Evolutionary conservation across 2,329 filamentous ascomycete species (phyloP), one percentile per base, ranked within the genome.

Genomic region (Talaromyces amestolkiae): DNA sequence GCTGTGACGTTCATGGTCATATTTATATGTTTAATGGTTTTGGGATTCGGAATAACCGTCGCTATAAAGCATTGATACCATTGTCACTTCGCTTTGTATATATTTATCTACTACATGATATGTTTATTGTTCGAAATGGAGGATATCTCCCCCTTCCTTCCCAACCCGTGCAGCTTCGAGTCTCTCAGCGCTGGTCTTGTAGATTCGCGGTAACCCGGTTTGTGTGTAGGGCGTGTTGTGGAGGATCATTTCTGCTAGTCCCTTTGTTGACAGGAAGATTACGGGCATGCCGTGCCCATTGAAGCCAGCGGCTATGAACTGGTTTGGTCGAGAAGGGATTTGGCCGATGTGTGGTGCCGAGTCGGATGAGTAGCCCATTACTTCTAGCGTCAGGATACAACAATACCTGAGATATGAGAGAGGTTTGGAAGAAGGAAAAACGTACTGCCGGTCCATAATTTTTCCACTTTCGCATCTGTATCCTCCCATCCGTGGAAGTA

Each of bases 201-300:
- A 79, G 6, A 77, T 66, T 6, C 71, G 69, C 7, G 78, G 78
- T 31, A 80, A 62, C 1, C 68, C 64, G 6, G 72, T 73, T 10
- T 71, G 69, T 5, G 74, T 73, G 10, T 78, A 75, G 3, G 66
- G 61, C 27, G 69, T 70, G 31, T 69, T 69, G 3, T 72, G 70
- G 10, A 71, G 64, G 66, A 89, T 82, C 83, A 89, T 87, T n/a
- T 79, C 76, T 5, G 82, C 85, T 62, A 90, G 70, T 1, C 83
- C 87, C 69, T 84, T 83, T 0, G 86, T 86, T 27, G 83, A 84
- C 71, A 87, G 83, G 77, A 86, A 85, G 64, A 86, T 87, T 19
- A 87, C 75, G 1, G 87, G 87, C 88, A 90, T 90, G 0, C 87
- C 87, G 73, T 90, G 87, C 0, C 89, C 89, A 71, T 89, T 88